phyloP scores from a whole-genome alignment of 2,329 filamentous ascomycete species.

The Nemania bipapillata region DNA sequence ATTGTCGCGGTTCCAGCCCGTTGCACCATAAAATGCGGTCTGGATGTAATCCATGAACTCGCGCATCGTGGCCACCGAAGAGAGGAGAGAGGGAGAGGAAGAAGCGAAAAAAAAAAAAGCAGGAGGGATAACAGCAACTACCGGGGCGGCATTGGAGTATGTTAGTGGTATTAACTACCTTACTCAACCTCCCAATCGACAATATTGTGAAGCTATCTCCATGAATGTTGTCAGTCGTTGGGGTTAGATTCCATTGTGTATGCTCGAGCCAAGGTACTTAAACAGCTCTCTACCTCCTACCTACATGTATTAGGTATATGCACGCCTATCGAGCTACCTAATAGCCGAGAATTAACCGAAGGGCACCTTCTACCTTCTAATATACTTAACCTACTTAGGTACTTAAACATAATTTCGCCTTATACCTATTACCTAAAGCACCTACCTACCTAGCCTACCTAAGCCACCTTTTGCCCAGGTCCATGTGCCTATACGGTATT shows the following conservation, averaged over 20 bases:
- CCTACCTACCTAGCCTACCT: too few relatives aligned
- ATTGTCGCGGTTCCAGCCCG: conserved; percentile 90
- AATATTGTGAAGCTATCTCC: not conserved
- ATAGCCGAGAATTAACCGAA: not conserved
- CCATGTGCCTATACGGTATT: too few relatives aligned
- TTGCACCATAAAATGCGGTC: conserved; percentile 85
- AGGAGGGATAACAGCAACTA: conserved; percentile 19
- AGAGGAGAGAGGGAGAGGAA: conserved; percentile 20
- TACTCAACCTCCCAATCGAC: not conserved
- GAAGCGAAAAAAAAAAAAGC: not conserved
- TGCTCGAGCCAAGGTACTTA: not conserved
- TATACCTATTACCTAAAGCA: too few relatives aligned
- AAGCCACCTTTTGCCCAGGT: too few relatives aligned
- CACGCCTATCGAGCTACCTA: not conserved
- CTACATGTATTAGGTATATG: not conserved
- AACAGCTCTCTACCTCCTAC: not conserved
- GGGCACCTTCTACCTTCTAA: too few relatives aligned
- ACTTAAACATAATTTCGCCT: too few relatives aligned
- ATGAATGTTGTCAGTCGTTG: not conserved
- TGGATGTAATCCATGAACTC: conserved; percentile 98
- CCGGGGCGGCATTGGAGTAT: conserved; percentile 27
- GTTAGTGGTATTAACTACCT: conserved; percentile 2
- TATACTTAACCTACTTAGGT: too few relatives aligned
- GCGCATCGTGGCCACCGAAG: conserved; percentile 69
- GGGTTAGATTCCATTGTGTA: not conserved